phyloP scores from a whole-genome alignment of 2,329 filamentous ascomycete species.

The Exophiala aquamarina region DNA sequence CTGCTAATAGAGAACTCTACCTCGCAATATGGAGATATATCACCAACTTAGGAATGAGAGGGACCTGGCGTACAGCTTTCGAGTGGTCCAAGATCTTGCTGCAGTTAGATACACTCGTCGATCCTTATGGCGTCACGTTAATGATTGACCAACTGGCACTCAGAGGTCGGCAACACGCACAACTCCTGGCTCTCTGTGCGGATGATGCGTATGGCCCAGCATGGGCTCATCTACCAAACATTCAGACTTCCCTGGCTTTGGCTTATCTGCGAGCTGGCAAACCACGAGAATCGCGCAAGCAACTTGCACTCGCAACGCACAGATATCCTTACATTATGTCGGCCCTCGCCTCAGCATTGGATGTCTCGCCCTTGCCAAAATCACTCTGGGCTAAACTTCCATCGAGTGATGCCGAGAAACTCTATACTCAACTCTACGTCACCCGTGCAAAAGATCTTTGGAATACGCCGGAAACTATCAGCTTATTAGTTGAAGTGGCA shows the following conservation, averaged over 20 bases:
- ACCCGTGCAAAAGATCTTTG: conserved; percentile 77
- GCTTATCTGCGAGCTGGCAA: conserved; percentile 73
- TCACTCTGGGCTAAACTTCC: conserved; percentile 79
- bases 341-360: conserved; percentile 75
- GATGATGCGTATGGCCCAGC: conserved; percentile 50
- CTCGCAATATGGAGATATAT: conserved; percentile 88
- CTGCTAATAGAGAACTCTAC: conserved; percentile 91
- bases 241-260: conserved; percentile 73
- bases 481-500: conserved; percentile 69
- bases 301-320: conserved; percentile 68
- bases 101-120: conserved; percentile 67
- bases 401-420: conserved; percentile 62
- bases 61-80: conserved; percentile 89
- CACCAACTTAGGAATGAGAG: conserved; percentile 78
- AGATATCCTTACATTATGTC: conserved; percentile 82
- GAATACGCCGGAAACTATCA: conserved; percentile 72
- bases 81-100: conserved; percentile 91
- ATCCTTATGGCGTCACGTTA: conserved; percentile 81
- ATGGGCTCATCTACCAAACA: conserved; percentile 63
- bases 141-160: conserved; percentile 82
- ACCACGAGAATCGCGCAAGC: conserved; percentile 61
- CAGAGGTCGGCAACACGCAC: conserved; percentile 73
- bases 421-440: conserved; percentile 75
- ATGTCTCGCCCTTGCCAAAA: conserved; percentile 72
- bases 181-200: conserved; percentile 69